These are phyloP conservation scores for Malania oleifera DNA, from an alignment of 164 flowering plant species.

Conservation along the genomic window DNA sequence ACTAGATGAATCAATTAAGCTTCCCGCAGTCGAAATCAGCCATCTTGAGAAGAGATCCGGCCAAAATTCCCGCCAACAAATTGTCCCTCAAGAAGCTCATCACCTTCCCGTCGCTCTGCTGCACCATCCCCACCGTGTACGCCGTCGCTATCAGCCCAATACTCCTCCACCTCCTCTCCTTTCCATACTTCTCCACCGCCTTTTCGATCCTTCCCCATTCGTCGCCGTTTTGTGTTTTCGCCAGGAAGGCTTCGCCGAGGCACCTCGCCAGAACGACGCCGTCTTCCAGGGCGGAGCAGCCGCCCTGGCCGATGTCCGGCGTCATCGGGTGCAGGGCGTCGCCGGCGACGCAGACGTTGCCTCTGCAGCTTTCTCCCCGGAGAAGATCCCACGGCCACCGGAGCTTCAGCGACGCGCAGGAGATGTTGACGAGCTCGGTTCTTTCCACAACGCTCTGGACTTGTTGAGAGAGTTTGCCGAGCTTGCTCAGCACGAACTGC, in stretches of 20 bases:
- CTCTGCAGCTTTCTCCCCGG: slow-evolving; percentile 31
- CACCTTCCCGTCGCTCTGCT: slow-evolving; percentile 28
- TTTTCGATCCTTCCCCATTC: slow-evolving; percentile 29
- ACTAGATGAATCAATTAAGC: no score
- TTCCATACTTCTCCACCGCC: slow-evolving; percentile 37
- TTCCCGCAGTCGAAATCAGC: no score
- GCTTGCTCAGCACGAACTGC: slow-evolving; percentile 34
- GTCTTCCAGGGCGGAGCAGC: slow-evolving; percentile 46
- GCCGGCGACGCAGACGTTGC: slow-evolving; percentile 45
- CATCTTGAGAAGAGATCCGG: no score
- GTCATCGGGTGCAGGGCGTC: slow-evolving; percentile 65
- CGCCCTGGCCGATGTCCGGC: slow-evolving; percentile 58
- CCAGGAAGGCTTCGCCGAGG: slow-evolving; percentile 25
- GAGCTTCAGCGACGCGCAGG: slow-evolving; percentile 22
- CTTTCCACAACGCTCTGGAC: slow-evolving; percentile 24
- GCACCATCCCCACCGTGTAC: slow-evolving; percentile 35
- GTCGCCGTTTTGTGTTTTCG: slow-evolving; percentile 2
- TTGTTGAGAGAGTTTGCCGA: slow-evolving; percentile 29
- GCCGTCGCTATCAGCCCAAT: slow-evolving; percentile 35
- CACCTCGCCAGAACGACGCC: slow-evolving; percentile 37
- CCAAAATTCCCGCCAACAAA: slow-evolving; percentile 18
- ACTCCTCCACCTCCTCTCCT: slow-evolving; percentile 53
- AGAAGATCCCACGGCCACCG: slow-evolving; percentile 39
- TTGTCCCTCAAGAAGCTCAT: slow-evolving; percentile 33
- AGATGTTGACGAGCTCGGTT: slow-evolving; percentile 21